These are phyloP conservation scores for Pleurotus djamor DNA, from an alignment of 768 basidiomycete species.

Conservation along the genomic window DNA sequence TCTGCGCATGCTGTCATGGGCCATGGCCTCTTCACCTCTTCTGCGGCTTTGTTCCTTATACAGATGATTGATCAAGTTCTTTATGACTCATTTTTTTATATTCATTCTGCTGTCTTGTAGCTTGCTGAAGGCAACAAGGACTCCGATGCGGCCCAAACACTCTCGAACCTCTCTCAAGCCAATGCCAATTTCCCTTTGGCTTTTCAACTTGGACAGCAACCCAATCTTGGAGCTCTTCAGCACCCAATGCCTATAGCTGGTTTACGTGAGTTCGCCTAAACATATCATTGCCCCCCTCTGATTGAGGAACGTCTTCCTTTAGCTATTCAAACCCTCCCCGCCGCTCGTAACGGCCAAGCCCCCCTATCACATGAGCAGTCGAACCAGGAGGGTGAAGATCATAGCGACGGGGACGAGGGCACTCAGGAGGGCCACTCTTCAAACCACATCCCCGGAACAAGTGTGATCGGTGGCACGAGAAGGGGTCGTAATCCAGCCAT, in stretches of 20 bases:
- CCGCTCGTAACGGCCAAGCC: slow-evolving; percentile 8
- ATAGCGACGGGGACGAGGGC: slow-evolving; percentile 25
- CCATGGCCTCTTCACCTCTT: not conserved
- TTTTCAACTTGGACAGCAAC: slow-evolving; percentile 26
- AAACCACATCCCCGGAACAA: slow-evolving; percentile 20
- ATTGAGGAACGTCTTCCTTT: slow-evolving; percentile 55
- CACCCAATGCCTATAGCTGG: slow-evolving; percentile 30
- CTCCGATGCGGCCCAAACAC: slow-evolving; percentile 53
- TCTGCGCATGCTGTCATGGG: slow-evolving; percentile 1
- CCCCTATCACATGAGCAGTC: slow-evolving; percentile 10
- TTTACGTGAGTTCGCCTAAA: slow-evolving; percentile 69
- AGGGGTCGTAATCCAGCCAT: slow-evolving; percentile 58
- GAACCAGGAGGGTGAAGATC: slow-evolving; percentile 11
- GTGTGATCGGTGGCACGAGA: slow-evolving; percentile 38
- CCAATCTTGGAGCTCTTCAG: slow-evolving; percentile 33
- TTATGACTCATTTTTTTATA: slow-evolving; percentile 4
- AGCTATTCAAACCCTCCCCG: slow-evolving; percentile 32
- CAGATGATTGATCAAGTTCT: not conserved
- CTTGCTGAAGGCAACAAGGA: slow-evolving; percentile 48
- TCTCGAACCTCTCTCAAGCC: slow-evolving; percentile 51
- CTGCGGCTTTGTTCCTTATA: not conserved
- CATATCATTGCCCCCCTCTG: slow-evolving; percentile 70
- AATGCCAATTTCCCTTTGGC: slow-evolving; percentile 13
- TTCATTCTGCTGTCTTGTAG: slow-evolving; percentile 18
- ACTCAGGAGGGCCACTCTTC: slow-evolving; percentile 19